Percentiles rank a stretch among this genome's conserved stretches.
Evolutionary conservation across 495 filamentous ascomycete genomes (phyloP).

Genomic region (Podospora pseudocomata): DNA sequence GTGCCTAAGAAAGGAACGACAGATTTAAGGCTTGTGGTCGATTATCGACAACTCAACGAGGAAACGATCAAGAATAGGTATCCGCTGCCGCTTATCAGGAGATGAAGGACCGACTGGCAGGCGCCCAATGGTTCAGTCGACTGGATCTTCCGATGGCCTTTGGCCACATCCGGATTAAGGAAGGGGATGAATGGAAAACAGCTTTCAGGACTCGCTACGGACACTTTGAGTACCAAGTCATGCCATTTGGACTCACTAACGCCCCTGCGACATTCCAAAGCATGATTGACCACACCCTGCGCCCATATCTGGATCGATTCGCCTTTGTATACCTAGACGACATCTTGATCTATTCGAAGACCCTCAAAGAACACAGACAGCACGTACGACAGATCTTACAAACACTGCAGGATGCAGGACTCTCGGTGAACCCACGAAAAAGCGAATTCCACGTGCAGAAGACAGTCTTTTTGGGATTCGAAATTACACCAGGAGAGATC

Average conservation of each 20-base stretch:
- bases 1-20: constrained; percentile 32
- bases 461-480: neutral
- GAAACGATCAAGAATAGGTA: constrained; percentile 45
- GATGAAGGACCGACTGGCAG: constrained; percentile 29
- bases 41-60: constrained; percentile 44
- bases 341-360: constrained; percentile 7
- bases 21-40: constrained; percentile 40
- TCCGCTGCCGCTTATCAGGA: constrained; percentile 47
- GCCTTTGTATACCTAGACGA: constrained; percentile 9
- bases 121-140: constrained; percentile 42
- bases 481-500: neutral
- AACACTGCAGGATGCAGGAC: neutral
- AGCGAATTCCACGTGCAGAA: neutral
- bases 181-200: constrained; percentile 30
- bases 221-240: constrained; percentile 32
- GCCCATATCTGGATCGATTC: constrained; percentile 27
- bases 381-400: constrained; percentile 1
- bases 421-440: neutral
- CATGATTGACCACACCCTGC: constrained; percentile 33
- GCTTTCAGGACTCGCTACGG: constrained; percentile 31
- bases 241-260: constrained; percentile 35
- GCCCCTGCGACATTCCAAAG: constrained; percentile 26
- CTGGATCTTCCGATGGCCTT: constrained; percentile 32
- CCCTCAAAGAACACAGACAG: neutral
- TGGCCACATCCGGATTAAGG: constrained; percentile 25